phyloP scores from a whole-genome alignment of 176 grass and related monocot genomes.

The Chrysopogon serrulatus region DNA sequence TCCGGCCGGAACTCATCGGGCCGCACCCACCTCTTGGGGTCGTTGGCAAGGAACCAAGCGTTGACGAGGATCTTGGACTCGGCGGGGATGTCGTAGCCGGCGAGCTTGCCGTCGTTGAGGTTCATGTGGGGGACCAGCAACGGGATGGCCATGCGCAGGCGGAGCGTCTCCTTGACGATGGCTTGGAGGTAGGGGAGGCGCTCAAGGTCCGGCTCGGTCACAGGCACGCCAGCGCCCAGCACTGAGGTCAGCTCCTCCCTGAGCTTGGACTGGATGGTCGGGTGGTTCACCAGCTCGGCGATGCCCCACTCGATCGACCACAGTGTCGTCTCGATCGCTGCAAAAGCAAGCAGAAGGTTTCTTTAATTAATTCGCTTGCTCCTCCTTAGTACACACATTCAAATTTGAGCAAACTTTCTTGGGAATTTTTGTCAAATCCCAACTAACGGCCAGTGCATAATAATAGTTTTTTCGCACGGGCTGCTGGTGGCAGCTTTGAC shows the following conservation, averaged over 20 bases:
- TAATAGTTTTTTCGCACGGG: not conserved
- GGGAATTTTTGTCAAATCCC: not conserved
- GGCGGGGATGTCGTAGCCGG: slow-evolving; percentile 85
- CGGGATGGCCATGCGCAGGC: slow-evolving; percentile 98
- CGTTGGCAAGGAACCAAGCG: slow-evolving; percentile 94
- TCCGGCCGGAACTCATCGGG: slow-evolving; percentile 90
- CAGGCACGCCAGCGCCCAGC: slow-evolving; percentile 37
- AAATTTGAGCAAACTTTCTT: not conserved
- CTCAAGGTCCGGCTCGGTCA: slow-evolving; percentile 87
- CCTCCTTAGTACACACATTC: not conserved
- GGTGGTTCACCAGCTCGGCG: slow-evolving; percentile 94
- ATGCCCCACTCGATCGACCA: slow-evolving; percentile 99
- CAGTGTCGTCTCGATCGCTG: slow-evolving; percentile 97
- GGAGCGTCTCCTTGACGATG: slow-evolving; percentile 93
- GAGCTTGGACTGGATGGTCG: slow-evolving; percentile 62
- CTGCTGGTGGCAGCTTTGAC: not conserved
- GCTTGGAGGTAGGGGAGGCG: slow-evolving; percentile 89
- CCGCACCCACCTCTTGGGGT: slow-evolving; percentile 72
- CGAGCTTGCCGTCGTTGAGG: slow-evolving; percentile 82
- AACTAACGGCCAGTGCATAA: not conserved
- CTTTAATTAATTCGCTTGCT: not conserved
- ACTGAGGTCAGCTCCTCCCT: slow-evolving; percentile 49
- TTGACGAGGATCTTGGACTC: slow-evolving; percentile 99
- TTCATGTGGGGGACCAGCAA: slow-evolving; percentile 99
- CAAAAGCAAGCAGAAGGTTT: not conserved